Base-by-base conservation (phyloP, 345 rosid species). In the Leavenworthia alabamica region DNA sequence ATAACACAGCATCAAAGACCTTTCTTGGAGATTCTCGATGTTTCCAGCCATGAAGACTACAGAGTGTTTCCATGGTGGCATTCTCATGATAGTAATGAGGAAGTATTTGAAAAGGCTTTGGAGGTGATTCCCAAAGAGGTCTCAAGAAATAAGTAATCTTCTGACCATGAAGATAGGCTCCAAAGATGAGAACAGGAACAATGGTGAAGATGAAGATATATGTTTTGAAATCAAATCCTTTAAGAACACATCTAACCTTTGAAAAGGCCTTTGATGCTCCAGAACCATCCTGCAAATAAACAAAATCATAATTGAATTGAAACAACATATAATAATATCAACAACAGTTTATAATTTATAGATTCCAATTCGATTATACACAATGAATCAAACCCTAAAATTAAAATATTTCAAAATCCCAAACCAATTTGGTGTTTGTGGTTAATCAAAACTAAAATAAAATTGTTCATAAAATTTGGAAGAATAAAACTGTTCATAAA, bases 21-120 rank as follows among this genome's bases (percentile, higher is more conserved):
- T 95, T 73, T 56, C 98, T 82, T 0, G 98, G 98, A 17, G 83
- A 77, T 52, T 88, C 89, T 0, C 98, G 95, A 60, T 81, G 65
- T 35, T 76, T 79, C 98, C 96, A 92, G 0, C 98, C 96, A 5
- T 92, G 95, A 48, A 92, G 90, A 46, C 57, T 73, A 73, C 98
- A 88, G 35, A 83, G 89, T 16, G 74, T 78, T 77, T 75, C 90
- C 90, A 77, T 86, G 2, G 95, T 64, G 45, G 80, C 79, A 20
- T 92, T 86, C 73, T 79, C 81, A 6, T 88, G 77, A 64, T 88
- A 88, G 64, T 83, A 91, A 66, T 91, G 98, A 0, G 98, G 92
- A 44, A 90, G 59, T n/a, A 39, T 70, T 11, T 52, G 67, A 52
- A 72, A 72, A 0, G 54, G 71, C 17, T 66, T 64, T 0, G 76